Evolutionary conservation across 306 rosid species (phyloP).

Genomic region (Glycine latifolia): DNA sequence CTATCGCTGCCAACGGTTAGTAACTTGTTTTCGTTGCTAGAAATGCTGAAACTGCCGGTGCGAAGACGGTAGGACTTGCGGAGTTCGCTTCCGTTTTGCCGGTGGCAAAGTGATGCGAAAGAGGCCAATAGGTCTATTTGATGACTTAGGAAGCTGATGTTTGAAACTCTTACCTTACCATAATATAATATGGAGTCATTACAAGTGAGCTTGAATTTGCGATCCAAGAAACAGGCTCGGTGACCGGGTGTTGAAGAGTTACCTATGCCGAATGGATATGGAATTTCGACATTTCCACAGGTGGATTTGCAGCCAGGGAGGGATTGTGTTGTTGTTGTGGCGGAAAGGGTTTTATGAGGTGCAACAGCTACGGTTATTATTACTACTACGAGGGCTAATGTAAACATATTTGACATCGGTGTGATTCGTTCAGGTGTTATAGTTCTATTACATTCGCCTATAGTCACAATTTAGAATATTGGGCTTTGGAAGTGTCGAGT

Average conservation of each 20-base stretch:
- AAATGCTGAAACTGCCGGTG: neutral
- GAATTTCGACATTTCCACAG: constrained; percentile 56
- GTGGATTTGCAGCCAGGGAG: constrained; percentile 23
- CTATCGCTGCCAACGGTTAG: neutral
- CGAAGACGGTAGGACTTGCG: neutral
- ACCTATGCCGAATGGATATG: constrained; percentile 62
- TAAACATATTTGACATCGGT: too few species aligned
- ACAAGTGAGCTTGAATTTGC: constrained; percentile 30
- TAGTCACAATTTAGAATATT: too few species aligned
- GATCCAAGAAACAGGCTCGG: constrained; percentile 3
- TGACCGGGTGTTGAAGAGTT: neutral
- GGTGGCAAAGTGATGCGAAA: neutral
- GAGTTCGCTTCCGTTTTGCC: neutral
- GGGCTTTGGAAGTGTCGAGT: neutral
- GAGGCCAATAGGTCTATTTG: neutral
- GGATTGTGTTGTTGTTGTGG: neutral
- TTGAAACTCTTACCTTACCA: neutral
- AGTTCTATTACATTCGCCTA: too few species aligned
- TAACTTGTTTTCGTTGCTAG: constrained; percentile 7
- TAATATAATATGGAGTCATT: neutral
- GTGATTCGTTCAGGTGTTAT: too few species aligned
- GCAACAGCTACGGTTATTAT: too few species aligned
- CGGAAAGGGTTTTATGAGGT: too few species aligned
- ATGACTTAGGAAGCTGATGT: constrained; percentile 32
- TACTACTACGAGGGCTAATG: too few species aligned